Percentiles rank a stretch among this genome's conserved stretches.
These are phyloP conservation scores for Fraxinus velutina DNA, from an alignment of 305 asterid species.

Conservation along the genomic window DNA sequence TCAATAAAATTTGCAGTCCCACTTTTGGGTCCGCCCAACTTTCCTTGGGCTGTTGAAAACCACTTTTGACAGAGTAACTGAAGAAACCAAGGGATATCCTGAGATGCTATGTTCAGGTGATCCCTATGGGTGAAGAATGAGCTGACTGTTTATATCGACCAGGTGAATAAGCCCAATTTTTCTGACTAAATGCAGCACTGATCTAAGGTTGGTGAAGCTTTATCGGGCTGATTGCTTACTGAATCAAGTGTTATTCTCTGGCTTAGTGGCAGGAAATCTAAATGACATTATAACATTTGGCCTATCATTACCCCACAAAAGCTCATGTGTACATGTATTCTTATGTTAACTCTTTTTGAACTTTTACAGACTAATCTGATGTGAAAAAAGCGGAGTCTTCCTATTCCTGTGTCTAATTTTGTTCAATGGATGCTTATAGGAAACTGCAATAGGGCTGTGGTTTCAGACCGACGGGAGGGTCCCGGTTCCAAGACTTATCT, in stretches of 20 bases:
- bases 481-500: not conserved
- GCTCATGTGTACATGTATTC: slow-evolving; percentile 18
- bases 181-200: not conserved
- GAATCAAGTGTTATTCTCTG: slow-evolving; percentile 32
- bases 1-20: slow-evolving; percentile 12
- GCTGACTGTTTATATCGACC: slow-evolving; percentile 3
- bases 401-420: not conserved
- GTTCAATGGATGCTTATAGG: not conserved
- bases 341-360: not conserved
- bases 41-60: slow-evolving; percentile 14
- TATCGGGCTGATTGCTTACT: slow-evolving; percentile 12
- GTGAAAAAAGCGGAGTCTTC: not conserved
- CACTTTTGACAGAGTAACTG: slow-evolving; percentile 5
- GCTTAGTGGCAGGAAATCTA: slow-evolving; percentile 36
- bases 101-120: not conserved
- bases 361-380: not conserved
- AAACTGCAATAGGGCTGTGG: not conserved
- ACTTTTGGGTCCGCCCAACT: slow-evolving; percentile 15
- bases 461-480: not conserved
- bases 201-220: slow-evolving; percentile 15
- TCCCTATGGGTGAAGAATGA: slow-evolving; percentile 6
- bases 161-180: slow-evolving; percentile 11
- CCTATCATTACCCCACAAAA: slow-evolving; percentile 20
- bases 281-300: slow-evolving; percentile 21
- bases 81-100: slow-evolving; percentile 17